Conservation (phyloP, 1,139 yeast species). For the Yamadazyma songkhlaensis region DNA sequence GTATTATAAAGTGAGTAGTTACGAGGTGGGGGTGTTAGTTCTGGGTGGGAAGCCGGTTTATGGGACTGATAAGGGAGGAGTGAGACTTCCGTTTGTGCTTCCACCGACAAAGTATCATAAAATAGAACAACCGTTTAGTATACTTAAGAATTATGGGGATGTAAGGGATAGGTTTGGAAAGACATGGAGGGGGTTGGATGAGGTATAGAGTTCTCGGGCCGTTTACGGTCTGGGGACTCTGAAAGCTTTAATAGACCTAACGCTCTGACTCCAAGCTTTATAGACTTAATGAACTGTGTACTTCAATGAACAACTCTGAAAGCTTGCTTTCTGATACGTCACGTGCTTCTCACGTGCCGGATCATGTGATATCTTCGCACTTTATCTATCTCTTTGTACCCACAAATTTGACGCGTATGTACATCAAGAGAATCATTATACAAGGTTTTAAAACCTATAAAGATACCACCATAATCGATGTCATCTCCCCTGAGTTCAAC, state of each 20-base stretch:
- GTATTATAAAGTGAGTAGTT: conserved; percentile 34
- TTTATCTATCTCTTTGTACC: too few species aligned
- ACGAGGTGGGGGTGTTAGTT: conserved; percentile 59
- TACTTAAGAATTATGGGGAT: conserved; percentile 7
- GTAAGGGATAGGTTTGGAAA: conserved; percentile 11
- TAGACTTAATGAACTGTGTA: too few species aligned
- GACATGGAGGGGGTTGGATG: conserved; percentile 7
- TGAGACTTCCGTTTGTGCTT: conserved; percentile 52
- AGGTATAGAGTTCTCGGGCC: too few species aligned
- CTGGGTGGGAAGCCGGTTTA: conserved; percentile 31
- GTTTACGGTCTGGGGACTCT: too few species aligned
- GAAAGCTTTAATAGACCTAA: too few species aligned
- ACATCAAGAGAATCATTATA: conserved; percentile 54
- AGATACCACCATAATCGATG: conserved; percentile 75
- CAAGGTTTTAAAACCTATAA: conserved; percentile 96
- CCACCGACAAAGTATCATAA: conserved; percentile 43
- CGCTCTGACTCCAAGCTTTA: too few species aligned
- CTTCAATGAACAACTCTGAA: too few species aligned
- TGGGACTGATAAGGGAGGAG: conserved; percentile 36
- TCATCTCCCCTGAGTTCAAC: conserved; percentile 77
- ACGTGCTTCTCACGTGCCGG: too few species aligned
- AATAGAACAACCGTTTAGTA: conserved; percentile 52
- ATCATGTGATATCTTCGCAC: too few species aligned
- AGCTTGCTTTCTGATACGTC: too few species aligned
- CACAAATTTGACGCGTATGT: conserved; percentile 25